Base-by-base conservation (phyloP, 805 yeast species). In the Lipomyces yamadae region DNA sequence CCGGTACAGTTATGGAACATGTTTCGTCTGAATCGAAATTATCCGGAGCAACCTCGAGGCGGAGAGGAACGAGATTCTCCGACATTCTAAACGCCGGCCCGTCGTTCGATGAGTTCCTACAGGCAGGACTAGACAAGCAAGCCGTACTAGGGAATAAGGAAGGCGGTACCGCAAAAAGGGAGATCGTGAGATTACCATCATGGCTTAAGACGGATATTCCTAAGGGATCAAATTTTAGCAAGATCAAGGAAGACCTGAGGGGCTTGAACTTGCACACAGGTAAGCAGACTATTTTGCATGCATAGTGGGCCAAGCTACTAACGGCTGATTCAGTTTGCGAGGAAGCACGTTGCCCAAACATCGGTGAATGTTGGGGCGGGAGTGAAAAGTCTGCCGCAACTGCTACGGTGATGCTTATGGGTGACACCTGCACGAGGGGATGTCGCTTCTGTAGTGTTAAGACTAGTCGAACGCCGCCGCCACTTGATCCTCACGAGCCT, bases 321-420 rank as follows among this genome's bases (percentile, higher is more conserved):
- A 42, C 4, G 2, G 2, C 7, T 7, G n/a, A 24, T 8, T 13
- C 33, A 67, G 99, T 95, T 37, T 95, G 99, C 79, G 98, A 95
- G 78, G 99, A 95, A 76, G 99, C 99, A 3, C 89, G 95, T 76
- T 95, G 99, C 79, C 99, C 99, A n/a, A 95, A 95, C 77, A 95
- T 95, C 69, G 97, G 98, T 61, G 99, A 95, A 78, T 95, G 99
- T 79, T 95, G 99, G 99, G 98, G 99, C 64, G 99, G 99, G 37
- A 86, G 88, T 74, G 87, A 84, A 73, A 85, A 93, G 77, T 86
- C 94, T 5, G 94, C 92, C 70, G 98, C 99, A 2, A 92, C 97
- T 6, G 97, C 97, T 4, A 95, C 99, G 1, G 95, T 95, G 73
- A 95, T 95, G 99, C 82, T 95, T 66, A 84, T 95, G 85, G 99